Conservation (phyloP, 1,139 yeast genomes). For the Debaryomyces sp. region DNA sequence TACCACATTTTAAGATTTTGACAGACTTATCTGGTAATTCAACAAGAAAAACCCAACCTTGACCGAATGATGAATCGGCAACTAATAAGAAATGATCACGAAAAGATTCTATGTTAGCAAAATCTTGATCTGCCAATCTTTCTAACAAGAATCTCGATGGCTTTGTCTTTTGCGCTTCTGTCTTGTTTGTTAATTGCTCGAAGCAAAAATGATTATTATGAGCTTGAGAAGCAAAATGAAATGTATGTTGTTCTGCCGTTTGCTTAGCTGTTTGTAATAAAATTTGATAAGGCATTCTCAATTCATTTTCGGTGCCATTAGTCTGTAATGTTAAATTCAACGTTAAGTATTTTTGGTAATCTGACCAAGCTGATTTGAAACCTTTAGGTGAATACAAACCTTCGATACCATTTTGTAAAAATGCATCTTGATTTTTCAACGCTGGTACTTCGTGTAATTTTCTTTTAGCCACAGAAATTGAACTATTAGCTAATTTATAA, state of each 20-base stretch:
- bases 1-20: conserved; percentile 64
- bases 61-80: conserved; percentile 61
- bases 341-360: conserved; percentile 73
- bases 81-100: conserved; percentile 53
- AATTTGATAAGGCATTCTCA: conserved; percentile 77
- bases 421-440: conserved; percentile 45
- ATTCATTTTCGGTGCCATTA: conserved; percentile 78
- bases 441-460: conserved; percentile 68
- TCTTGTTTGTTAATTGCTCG: conserved; percentile 56
- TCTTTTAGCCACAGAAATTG: conserved; percentile 21
- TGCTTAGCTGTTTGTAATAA: conserved; percentile 72
- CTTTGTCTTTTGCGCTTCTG: conserved; percentile 35
- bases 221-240: conserved; percentile 88
- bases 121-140: conserved; percentile 41
- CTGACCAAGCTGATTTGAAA: conserved; percentile 75
- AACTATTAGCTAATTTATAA: conserved; percentile 3
- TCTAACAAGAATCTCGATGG: conserved; percentile 55
- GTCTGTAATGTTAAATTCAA: conserved; percentile 73
- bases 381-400: conserved; percentile 74
- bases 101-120: conserved; percentile 52
- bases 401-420: conserved; percentile 57
- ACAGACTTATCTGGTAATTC: conserved; percentile 72
- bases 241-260: conserved; percentile 68
- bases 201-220: conserved; percentile 91
- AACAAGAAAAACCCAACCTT: conserved; percentile 89